Evolutionary conservation across 1,284 basidiomycete species (phyloP).

Genomic region (Xerocomus alliaceus): DNA sequence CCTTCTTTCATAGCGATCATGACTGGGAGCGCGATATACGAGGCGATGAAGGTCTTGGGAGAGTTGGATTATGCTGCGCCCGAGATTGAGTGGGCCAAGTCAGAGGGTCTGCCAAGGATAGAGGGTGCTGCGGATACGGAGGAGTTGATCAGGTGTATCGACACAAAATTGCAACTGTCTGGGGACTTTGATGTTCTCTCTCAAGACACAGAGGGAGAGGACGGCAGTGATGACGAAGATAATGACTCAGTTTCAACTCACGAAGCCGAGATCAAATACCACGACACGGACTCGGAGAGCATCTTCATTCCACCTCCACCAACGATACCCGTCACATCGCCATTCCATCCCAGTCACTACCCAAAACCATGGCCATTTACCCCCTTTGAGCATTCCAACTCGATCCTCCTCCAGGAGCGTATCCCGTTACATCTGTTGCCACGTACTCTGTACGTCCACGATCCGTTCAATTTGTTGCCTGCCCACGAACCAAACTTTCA

Average conservation of each 20-base stretch:
- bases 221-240: neutral
- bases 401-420: conserved; percentile 35
- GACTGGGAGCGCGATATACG: conserved; percentile 47
- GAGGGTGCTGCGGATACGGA: conserved; percentile 40
- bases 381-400: conserved; percentile 29
- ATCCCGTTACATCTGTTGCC: conserved; percentile 47
- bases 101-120: conserved; percentile 46
- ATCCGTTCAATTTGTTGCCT: conserved; percentile 30
- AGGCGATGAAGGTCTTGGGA: conserved; percentile 42
- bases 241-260: too few relatives aligned
- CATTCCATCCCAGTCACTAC: conserved; percentile 41
- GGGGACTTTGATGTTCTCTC: neutral
- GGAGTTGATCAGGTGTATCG: conserved; percentile 31
- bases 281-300: too few relatives aligned
- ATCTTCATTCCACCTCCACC: neutral
- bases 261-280: too few relatives aligned
- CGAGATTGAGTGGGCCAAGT: conserved; percentile 46
- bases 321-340: conserved; percentile 21
- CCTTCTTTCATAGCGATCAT: conserved; percentile 27
- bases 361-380: conserved; percentile 45
- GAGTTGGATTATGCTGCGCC: conserved; percentile 43
- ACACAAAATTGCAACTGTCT: conserved; percentile 4
- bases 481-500: neutral
- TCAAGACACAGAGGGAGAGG: too few relatives aligned
- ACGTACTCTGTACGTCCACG: conserved; percentile 33